Conservation (phyloP, 495 filamentous ascomycete species). For the Penicillium alfredii region DNA sequence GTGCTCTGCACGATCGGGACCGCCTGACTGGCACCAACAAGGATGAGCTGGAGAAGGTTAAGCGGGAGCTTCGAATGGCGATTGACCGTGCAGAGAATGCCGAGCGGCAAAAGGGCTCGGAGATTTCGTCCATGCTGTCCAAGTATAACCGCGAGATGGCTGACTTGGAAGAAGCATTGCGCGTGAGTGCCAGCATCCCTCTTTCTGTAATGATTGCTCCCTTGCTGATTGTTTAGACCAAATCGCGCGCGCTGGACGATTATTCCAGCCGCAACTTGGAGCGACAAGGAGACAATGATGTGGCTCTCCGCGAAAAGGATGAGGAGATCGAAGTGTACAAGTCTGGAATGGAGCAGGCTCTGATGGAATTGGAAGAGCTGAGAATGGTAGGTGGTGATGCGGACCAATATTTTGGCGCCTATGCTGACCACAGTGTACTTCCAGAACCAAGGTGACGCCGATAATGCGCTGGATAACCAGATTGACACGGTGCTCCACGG, state of each 20-base stretch:
- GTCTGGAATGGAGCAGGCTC: conserved; percentile 90
- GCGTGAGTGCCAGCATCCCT: conserved; percentile 36
- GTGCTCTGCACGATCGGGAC: conserved; percentile 90
- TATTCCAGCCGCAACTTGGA: conserved; percentile 68
- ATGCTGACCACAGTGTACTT: neutral
- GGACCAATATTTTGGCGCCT: neutral
- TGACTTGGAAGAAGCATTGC: conserved; percentile 86
- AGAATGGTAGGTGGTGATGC: conserved; percentile 42
- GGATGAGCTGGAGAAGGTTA: conserved; percentile 92
- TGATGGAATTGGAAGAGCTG: conserved; percentile 85
- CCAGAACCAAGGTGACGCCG: conserved; percentile 65
- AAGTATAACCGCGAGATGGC: conserved; percentile 97
- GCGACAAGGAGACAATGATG: conserved; percentile 77
- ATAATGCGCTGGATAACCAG: conserved; percentile 80
- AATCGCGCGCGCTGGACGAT: conserved; percentile 85
- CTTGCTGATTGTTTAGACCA: conserved; percentile 46
- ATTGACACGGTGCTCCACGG: conserved; percentile 81
- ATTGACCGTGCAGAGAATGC: conserved; percentile 88
- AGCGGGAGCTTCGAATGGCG: conserved; percentile 91
- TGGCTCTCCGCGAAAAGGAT: conserved; percentile 82
- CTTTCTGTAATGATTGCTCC: neutral
- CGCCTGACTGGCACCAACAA: conserved; percentile 76
- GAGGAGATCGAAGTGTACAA: conserved; percentile 97
- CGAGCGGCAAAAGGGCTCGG: conserved; percentile 85
- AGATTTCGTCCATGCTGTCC: conserved; percentile 86